These are phyloP conservation scores for Globisporangium abappressorium DNA, from an alignment of 352 stramenopile genomes.

Conservation along the genomic window DNA sequence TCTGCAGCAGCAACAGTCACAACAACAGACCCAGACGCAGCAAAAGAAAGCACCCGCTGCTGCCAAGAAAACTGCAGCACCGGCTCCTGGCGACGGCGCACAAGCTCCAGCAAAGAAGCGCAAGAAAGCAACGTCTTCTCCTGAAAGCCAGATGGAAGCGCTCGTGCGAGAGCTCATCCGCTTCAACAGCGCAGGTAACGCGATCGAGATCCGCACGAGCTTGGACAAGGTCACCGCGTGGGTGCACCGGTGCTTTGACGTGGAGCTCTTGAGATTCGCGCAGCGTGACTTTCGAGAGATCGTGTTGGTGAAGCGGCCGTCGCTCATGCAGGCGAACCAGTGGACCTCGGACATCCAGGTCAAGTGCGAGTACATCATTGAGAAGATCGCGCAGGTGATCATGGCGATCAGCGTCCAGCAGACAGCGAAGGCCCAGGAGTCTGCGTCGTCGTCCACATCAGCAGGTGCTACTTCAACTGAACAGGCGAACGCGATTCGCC, in stretches of 20 bases:
- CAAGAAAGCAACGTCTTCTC: constrained; percentile 34
- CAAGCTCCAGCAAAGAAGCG: constrained; percentile 29
- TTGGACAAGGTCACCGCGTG: constrained; percentile 59
- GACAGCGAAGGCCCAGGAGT: constrained; percentile 7
- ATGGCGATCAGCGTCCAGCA: constrained; percentile 7
- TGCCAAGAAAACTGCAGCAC: constrained; percentile 9
- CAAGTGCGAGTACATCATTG: constrained; percentile 52
- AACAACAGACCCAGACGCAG: constrained; percentile 14
- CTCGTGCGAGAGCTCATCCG: constrained; percentile 55
- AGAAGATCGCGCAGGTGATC: constrained; percentile 57
- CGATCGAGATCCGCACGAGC: constrained; percentile 47
- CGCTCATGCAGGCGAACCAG: constrained; percentile 33
- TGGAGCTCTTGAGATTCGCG: constrained; percentile 47
- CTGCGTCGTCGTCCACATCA: constrained; percentile 2
- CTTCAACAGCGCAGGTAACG: constrained; percentile 39
- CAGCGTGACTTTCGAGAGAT: constrained; percentile 53
- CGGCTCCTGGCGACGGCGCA: background rate
- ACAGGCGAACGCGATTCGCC: constrained; percentile 17
- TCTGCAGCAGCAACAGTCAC: constrained; percentile 22
- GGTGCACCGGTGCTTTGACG: constrained; percentile 52
- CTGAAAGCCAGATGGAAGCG: constrained; percentile 60
- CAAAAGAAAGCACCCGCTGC: constrained; percentile 7
- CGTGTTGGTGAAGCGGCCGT: constrained; percentile 28
- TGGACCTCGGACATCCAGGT: constrained; percentile 58
- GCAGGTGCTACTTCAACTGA: background rate